phyloP scores from a whole-genome alignment of 306 rosid genomes.

The Comarum palustre region DNA sequence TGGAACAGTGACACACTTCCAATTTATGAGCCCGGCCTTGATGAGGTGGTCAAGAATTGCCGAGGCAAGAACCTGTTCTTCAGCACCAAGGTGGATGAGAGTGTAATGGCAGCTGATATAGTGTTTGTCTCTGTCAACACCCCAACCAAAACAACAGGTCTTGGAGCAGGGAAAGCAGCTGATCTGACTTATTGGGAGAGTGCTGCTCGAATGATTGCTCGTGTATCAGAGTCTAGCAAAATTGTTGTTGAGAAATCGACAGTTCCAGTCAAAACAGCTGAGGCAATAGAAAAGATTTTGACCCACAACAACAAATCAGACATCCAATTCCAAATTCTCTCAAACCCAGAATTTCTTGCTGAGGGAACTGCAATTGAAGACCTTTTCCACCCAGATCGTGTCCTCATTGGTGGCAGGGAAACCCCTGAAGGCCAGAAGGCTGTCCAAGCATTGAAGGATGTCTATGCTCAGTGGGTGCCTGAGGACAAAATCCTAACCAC shows the following conservation, averaged over 20 bases:
- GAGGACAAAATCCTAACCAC: conserved; percentile 75
- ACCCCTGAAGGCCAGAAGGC: conserved; percentile 77
- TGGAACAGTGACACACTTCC: conserved; percentile 98
- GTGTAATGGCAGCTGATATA: conserved; percentile 79
- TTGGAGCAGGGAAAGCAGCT: conserved; percentile 93
- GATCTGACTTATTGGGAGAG: conserved; percentile 97
- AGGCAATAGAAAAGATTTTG: conserved; percentile 89
- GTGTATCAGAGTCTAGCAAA: conserved; percentile 82
- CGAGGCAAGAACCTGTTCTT: conserved; percentile 93
- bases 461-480: conserved; percentile 88
- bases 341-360: conserved; percentile 92
- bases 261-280: conserved; percentile 95
- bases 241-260: conserved; percentile 95
- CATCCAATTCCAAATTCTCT: conserved; percentile 77
- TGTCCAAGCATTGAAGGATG: conserved; percentile 62
- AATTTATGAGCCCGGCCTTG: conserved; percentile 96
- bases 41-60: conserved; percentile 65
- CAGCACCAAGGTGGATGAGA: conserved; percentile 90
- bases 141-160: conserved; percentile 83
- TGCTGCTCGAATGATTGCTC: conserved; percentile 95
- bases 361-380: conserved; percentile 93
- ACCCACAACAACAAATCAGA: conserved; percentile 79
- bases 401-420: conserved; percentile 89
- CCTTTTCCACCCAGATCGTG: conserved; percentile 76
- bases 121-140: conserved; percentile 96